Evolutionary conservation across 805 yeast genomes (phyloP).

Genomic region (Nematodospora valgi): DNA sequence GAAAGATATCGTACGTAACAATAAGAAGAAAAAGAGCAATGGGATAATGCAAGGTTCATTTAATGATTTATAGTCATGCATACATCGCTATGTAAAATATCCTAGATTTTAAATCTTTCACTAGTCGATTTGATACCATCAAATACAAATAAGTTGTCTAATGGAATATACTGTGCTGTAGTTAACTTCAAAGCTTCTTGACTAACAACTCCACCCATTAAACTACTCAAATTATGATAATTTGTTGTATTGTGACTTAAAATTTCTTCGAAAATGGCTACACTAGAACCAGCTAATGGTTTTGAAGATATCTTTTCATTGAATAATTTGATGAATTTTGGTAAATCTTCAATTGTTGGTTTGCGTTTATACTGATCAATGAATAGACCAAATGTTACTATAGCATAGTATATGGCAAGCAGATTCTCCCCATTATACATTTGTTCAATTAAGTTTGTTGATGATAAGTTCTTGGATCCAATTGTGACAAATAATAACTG

Average conservation of each 20-base stretch:
- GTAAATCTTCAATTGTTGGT: conserved; percentile 21
- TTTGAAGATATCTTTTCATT: conserved; percentile 13
- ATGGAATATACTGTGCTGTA: conserved; percentile 78
- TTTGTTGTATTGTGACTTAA: conserved; percentile 39
- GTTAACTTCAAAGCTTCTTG: conserved; percentile 78
- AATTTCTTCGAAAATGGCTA: conserved; percentile 26
- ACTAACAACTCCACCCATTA: conserved; percentile 81
- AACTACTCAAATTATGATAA: conserved; percentile 58
- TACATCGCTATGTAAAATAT: background rate
- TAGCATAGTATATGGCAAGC: conserved; percentile 40
- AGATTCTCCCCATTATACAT: background rate
- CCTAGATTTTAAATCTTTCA: conserved; percentile 33
- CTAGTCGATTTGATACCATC: conserved; percentile 65
- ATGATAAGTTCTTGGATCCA: conserved; percentile 35
- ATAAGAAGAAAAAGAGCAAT: conserved; percentile 51
- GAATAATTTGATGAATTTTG: conserved; percentile 18
- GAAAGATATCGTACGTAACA: conserved; percentile 74
- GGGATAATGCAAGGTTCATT: conserved; percentile 54
- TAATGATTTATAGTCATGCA: conserved; percentile 40
- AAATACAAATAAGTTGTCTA: conserved; percentile 65
- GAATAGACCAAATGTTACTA: conserved; percentile 31
- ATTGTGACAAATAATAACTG: conserved; percentile 47
- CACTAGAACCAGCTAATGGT: conserved; percentile 10
- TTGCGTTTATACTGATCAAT: conserved; percentile 10
- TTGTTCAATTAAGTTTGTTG: conserved; percentile 12